Conservation (phyloP, 1,284 basidiomycete genomes). For the Neolentinus lepideus region DNA sequence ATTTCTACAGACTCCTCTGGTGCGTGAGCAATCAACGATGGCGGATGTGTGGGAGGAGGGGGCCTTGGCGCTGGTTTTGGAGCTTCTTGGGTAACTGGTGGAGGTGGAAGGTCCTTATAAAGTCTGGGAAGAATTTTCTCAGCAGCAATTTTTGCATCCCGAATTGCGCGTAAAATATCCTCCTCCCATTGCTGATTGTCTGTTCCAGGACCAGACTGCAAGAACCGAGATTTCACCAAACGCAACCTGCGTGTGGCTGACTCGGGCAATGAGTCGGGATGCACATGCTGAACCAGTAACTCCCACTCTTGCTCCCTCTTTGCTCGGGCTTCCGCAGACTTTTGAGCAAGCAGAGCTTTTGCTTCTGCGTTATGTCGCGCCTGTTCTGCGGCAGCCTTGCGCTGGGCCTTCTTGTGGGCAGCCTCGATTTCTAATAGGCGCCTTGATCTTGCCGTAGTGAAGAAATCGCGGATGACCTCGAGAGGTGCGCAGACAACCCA, state of each 20-base stretch:
- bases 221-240: constrained; percentile 44
- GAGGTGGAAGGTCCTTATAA: constrained; percentile 16
- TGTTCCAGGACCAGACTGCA: constrained; percentile 45
- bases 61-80: constrained; percentile 7
- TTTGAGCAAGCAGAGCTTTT: constrained; percentile 44
- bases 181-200: constrained; percentile 53
- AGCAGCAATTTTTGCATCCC: constrained; percentile 42
- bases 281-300: constrained; percentile 41
- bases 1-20: constrained; percentile 47
- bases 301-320: constrained; percentile 62
- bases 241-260: constrained; percentile 43
- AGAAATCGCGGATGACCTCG: constrained; percentile 39
- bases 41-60: constrained; percentile 16
- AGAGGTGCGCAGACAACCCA: constrained; percentile 51
- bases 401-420: constrained; percentile 22
- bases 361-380: constrained; percentile 33
- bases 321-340: constrained; percentile 45
- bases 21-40: constrained; percentile 31
- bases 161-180: constrained; percentile 47
- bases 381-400: constrained; percentile 20
- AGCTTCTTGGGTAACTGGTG: constrained; percentile 13
- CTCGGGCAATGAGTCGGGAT: constrained; percentile 43
- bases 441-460: constrained; percentile 30
- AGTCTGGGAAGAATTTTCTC: constrained; percentile 29
- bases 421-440: constrained; percentile 36